phyloP scores from a whole-genome alignment of 495 filamentous ascomycete genomes.

The Aspergillus saccharolyticus region DNA sequence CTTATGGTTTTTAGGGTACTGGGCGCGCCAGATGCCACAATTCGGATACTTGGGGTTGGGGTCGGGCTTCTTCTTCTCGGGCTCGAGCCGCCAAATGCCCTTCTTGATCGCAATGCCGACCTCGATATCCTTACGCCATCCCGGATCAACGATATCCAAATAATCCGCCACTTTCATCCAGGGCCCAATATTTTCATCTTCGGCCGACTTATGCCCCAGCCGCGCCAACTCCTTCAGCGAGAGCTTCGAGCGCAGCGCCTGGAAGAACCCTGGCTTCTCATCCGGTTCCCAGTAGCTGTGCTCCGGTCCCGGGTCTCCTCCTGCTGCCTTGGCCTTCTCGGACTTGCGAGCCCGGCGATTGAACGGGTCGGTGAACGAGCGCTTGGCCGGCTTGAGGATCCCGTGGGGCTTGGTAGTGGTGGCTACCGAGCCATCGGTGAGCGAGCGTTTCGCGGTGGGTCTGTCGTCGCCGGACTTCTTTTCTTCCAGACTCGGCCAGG shows the following conservation, averaged over 20 bases:
- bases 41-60: not conserved
- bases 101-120: not conserved
- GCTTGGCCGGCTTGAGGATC: not conserved
- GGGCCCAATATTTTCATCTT: not conserved
- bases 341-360: too few relatives aligned
- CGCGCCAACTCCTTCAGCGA: not conserved
- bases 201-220: not conserved
- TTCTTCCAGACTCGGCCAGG: too few relatives aligned
- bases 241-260: not conserved
- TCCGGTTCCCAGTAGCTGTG: slow-evolving; percentile 29
- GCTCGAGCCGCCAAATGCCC: not conserved
- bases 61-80: not conserved
- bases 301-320: slow-evolving; percentile 27
- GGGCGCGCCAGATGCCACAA: not conserved
- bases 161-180: not conserved
- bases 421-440: slow-evolving; percentile 15
- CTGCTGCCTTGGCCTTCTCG: slow-evolving; percentile 26
- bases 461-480: too few relatives aligned
- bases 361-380: not conserved
- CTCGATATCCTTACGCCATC: not conserved
- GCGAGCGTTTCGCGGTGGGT: slow-evolving; percentile 16
- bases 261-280: not conserved
- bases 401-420: too few relatives aligned
- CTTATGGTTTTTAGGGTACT: not conserved
- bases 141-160: not conserved